A percentile compares a stretch with the other conserved stretches of the same genome.
Conservation (phyloP, 331 rosid species). For the Dryas integrifolia region DNA sequence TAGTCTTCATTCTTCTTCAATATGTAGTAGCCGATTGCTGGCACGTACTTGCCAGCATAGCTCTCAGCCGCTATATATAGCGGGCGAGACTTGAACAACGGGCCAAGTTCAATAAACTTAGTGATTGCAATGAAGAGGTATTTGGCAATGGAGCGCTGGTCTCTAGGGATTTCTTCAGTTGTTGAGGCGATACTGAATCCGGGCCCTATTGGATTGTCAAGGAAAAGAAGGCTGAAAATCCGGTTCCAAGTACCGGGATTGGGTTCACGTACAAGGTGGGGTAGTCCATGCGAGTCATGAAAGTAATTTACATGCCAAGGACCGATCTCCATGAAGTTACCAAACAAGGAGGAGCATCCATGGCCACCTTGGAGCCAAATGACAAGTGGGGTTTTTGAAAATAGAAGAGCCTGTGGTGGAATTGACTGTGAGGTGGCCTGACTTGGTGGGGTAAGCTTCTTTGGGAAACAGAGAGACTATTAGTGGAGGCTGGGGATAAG, state of each 20-base stretch:
- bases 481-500: not conserved
- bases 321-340: constrained; percentile 59
- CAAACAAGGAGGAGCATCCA: constrained; percentile 66
- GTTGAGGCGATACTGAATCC: constrained; percentile 60
- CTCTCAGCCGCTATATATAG: constrained; percentile 55
- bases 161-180: constrained; percentile 44
- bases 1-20: constrained; percentile 33
- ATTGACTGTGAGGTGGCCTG: constrained; percentile 46
- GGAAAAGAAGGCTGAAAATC: constrained; percentile 55
- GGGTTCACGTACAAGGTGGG: constrained; percentile 31
- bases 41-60: constrained; percentile 60
- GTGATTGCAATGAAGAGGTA: constrained; percentile 57
- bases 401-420: constrained; percentile 37
- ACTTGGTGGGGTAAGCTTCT: constrained; percentile 46
- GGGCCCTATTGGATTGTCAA: constrained; percentile 63
- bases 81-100: constrained; percentile 38
- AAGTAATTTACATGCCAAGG: constrained; percentile 47
- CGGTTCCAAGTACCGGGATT: constrained; percentile 61
- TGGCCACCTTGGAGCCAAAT: constrained; percentile 71
- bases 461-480: constrained; percentile 27
- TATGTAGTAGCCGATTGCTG: constrained; percentile 60
- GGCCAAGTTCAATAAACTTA: constrained; percentile 35
- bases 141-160: constrained; percentile 39
- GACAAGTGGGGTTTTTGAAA: constrained; percentile 50
- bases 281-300: not conserved